phyloP scores from a whole-genome alignment of 2,329 filamentous ascomycete genomes.

The Aureobasidium sp. region DNA sequence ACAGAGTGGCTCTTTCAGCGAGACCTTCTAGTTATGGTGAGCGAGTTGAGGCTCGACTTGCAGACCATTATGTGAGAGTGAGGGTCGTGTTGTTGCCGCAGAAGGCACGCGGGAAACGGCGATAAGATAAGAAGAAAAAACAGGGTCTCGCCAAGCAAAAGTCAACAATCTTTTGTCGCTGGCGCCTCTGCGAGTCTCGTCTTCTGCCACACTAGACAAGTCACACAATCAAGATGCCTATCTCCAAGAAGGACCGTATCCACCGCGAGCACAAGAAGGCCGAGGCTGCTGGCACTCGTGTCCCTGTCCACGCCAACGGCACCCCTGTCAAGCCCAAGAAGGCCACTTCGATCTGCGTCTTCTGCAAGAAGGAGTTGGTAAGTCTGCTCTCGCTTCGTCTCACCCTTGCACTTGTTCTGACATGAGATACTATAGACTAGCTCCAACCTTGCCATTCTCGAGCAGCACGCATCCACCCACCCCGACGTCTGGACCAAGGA shows the following conservation, averaged over 20 bases:
- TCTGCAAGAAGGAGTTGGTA: constrained; percentile 23
- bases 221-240: constrained; percentile 31
- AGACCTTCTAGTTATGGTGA: too few relatives aligned
- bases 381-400: not conserved
- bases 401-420: not conserved
- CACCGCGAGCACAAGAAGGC: constrained; percentile 49
- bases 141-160: constrained; percentile 6
- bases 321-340: constrained; percentile 45
- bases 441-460: constrained; percentile 43
- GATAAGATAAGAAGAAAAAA: constrained; percentile 2
- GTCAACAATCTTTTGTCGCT: constrained; percentile 1
- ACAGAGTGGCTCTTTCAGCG: too few relatives aligned
- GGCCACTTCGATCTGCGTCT: constrained; percentile 36
- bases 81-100: too few relatives aligned
- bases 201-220: not conserved
- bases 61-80: not conserved
- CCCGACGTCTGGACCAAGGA: constrained; percentile 47
- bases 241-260: constrained; percentile 44
- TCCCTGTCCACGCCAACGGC: constrained; percentile 47
- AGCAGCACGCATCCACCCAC: constrained; percentile 46
- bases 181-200: not conserved
- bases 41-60: too few relatives aligned
- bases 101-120: not conserved
- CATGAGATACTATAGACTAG: constrained; percentile 27
- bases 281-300: constrained; percentile 46